Evolutionary conservation across 305 asterid genomes (phyloP).

Genomic region (Withania somnifera): DNA sequence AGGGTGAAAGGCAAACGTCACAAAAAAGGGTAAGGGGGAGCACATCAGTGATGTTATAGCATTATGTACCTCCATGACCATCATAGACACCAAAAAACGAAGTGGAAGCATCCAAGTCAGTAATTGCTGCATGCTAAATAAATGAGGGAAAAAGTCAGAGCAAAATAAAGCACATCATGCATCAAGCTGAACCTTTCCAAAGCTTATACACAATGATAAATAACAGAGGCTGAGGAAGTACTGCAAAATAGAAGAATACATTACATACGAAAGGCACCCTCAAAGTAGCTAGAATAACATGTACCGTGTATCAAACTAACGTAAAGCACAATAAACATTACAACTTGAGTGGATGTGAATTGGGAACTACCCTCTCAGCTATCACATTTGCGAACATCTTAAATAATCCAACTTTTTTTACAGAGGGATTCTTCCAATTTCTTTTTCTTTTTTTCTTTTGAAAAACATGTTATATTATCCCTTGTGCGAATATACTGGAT

Average conservation of each 20-base stretch:
- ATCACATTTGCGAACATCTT: background rate
- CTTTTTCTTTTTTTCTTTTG: background rate
- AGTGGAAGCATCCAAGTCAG: constrained; percentile 65
- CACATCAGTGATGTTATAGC: background rate
- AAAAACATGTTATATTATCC: background rate
- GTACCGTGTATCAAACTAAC: background rate
- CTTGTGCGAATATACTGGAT: background rate
- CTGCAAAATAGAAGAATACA: background rate
- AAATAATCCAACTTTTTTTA: background rate
- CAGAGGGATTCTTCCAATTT: background rate
- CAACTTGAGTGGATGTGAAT: background rate
- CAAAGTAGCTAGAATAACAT: background rate
- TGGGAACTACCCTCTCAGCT: background rate
- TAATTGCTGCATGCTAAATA: constrained; percentile 72
- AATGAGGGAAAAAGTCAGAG: background rate
- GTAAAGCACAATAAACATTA: background rate
- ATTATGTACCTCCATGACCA: constrained; percentile 82
- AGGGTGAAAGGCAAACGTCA: background rate
- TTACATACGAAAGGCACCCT: background rate
- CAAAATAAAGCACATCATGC: background rate
- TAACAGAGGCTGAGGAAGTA: background rate
- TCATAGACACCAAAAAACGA: constrained; percentile 96
- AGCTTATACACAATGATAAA: background rate
- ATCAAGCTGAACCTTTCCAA: background rate
- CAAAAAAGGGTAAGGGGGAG: background rate